These are phyloP conservation scores for Lycium barbarum DNA, from an alignment of 257 asterid genomes.

Conservation along the genomic window DNA sequence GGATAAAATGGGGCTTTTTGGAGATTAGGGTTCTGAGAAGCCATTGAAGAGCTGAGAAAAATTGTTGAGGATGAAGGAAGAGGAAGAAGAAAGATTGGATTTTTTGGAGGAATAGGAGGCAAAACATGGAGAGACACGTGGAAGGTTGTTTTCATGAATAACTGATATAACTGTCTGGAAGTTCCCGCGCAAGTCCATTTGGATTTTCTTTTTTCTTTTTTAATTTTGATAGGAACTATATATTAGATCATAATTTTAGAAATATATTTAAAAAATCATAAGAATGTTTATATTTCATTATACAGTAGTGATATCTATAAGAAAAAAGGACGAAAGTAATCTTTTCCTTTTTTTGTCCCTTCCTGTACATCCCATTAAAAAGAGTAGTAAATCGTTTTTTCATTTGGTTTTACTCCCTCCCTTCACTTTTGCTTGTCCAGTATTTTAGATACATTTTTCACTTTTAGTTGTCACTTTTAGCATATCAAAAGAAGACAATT, in stretches of 20 bases:
- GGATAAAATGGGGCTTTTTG: conserved; percentile 68
- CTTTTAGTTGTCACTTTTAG: too few species aligned
- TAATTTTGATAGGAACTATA: background rate
- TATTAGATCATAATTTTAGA: too few species aligned
- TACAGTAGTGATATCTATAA: background rate
- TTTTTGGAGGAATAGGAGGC: background rate
- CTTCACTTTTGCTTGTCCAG: too few species aligned
- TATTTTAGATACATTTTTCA: too few species aligned
- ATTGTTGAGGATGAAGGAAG: conserved; percentile 16
- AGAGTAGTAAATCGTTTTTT: too few species aligned
- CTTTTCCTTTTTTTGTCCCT: background rate
- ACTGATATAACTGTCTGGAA: conserved; percentile 14
- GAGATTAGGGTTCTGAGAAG: conserved; percentile 49
- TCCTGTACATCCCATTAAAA: background rate
- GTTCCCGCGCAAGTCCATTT: conserved; percentile 25
- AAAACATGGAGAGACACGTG: background rate
- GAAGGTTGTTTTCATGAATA: background rate
- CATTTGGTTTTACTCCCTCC: too few species aligned
- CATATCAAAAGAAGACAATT: too few species aligned
- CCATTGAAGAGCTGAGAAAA: conserved; percentile 51
- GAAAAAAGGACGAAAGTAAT: background rate
- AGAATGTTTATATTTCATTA: too few species aligned
- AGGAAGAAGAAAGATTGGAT: background rate
- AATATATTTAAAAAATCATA: too few species aligned
- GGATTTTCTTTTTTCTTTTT: background rate